Evolutionary conservation across 306 rosid genomes (phyloP), one percentile per base, ranked within the genome.

Genomic region (Pyrus betulifolia): DNA sequence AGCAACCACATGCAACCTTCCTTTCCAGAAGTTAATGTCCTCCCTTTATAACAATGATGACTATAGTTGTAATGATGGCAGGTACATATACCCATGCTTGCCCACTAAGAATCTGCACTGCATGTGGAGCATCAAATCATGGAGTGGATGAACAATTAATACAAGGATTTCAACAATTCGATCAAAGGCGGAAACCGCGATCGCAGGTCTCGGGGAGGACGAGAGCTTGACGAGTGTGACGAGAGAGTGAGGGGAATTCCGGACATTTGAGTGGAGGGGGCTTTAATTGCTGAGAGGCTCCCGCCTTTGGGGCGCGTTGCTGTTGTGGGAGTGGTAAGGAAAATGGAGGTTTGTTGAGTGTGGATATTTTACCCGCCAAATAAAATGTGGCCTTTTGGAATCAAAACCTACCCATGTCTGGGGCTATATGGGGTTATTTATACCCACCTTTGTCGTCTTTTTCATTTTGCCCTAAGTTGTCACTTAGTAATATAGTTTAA

Each of bases 291-390:
- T 5, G 63, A 6, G 33, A 68, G 31, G 31, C 77, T 87, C 89
- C 93, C 88, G 91, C 92, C 74, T 60, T 67, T 28, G 60, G 40
- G 23, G 79, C 74, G 81, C 93, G 89, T 87, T 83, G 40, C 45
- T 40, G 11, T 40, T 9, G 12, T 74, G 78, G 35, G 13, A 46
- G 10, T 60, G 18, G 15, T 60, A 12, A 3, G 3, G 15, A 12
- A 54, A 9, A 7, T 22, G 15, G 62, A 0, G 13, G 27, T 22
- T 8, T 9, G 45, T 40, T 40, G 45, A 40, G 45, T 9, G 11
- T 11, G 45, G 45, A 40, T 40, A 22, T 22, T 58, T 58, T 58
- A 58, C 45, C 62, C 28, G 28, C 62, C 27, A 21, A n/a, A n/a
- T 3, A 9, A 58, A 19, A 9, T 28, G 62, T 52, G 58, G 58